Evolutionary conservation across 2,329 filamentous ascomycete species (phyloP).

Genomic region (Neocatenulostroma microsporum): DNA sequence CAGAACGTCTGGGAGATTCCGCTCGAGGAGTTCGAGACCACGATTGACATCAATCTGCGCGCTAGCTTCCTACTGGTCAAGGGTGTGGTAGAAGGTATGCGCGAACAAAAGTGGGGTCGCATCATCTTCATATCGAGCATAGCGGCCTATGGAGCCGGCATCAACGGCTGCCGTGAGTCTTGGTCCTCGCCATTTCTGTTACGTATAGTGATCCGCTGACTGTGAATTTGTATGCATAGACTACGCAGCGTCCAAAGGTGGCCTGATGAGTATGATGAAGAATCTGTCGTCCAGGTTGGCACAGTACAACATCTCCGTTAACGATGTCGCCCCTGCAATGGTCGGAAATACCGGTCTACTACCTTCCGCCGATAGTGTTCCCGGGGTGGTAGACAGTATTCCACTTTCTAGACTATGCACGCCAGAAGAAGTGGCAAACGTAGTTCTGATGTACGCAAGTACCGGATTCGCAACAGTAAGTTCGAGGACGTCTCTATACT

Average conservation of each 20-base stretch:
- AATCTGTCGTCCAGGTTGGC: slow-evolving; percentile 55
- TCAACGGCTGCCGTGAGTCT: slow-evolving; percentile 48
- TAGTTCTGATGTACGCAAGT: too few relatives aligned
- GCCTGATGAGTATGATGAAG: slow-evolving; percentile 56
- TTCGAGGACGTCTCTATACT: too few relatives aligned
- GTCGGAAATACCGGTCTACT: too few relatives aligned
- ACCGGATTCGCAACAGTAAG: too few relatives aligned
- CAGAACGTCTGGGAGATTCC: slow-evolving; percentile 46
- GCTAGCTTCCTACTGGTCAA: slow-evolving; percentile 57
- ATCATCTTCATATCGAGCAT: slow-evolving; percentile 60
- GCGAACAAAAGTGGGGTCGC: slow-evolving; percentile 52
- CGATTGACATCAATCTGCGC: slow-evolving; percentile 55
- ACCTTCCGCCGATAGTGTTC: too few relatives aligned
- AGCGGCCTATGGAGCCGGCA: slow-evolving; percentile 54
- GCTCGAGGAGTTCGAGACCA: slow-evolving; percentile 58
- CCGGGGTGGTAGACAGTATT: too few relatives aligned
- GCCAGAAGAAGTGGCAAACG: too few relatives aligned
- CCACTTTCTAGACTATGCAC: too few relatives aligned
- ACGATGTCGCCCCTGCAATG: slow-evolving; percentile 63
- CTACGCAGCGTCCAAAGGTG: slow-evolving; percentile 30
- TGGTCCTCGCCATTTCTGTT: too few relatives aligned
- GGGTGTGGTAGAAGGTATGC: slow-evolving; percentile 55
- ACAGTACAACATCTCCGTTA: slow-evolving; percentile 56
- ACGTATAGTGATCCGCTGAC: too few relatives aligned
- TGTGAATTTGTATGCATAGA: too few relatives aligned